A percentile compares a stretch with the other conserved stretches of the same genome.
Conservation (phyloP, 345 rosid species). For the Triadica sebifera region DNA sequence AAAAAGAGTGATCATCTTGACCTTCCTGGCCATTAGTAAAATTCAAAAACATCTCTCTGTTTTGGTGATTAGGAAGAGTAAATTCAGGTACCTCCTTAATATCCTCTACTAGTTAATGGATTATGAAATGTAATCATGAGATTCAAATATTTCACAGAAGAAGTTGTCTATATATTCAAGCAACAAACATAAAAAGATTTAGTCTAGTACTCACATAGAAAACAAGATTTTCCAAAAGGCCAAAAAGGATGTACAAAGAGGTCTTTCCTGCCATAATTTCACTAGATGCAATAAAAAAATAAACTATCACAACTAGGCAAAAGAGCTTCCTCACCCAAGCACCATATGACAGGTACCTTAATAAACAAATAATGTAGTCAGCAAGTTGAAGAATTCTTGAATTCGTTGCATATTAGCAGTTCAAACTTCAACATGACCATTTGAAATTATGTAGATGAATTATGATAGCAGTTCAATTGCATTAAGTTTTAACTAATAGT, state of each 20-base stretch:
- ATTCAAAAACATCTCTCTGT: slow-evolving; percentile 16
- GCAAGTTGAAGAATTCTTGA: slow-evolving; percentile 3
- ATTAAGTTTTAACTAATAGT: no score
- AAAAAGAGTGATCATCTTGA: neutral
- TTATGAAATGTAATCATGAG: neutral
- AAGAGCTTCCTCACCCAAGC: slow-evolving; percentile 93
- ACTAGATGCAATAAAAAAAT: slow-evolving; percentile 69
- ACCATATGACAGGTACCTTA: slow-evolving; percentile 87
- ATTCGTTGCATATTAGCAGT: neutral
- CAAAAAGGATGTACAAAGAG: neutral
- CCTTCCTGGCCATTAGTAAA: neutral
- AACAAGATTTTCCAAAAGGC: neutral
- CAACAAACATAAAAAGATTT: no score
- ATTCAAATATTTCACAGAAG: neutral
- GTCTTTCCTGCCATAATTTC: slow-evolving; percentile 57
- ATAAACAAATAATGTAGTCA: neutral
- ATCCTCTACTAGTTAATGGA: slow-evolving; percentile 61
- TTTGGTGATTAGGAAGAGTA: slow-evolving; percentile 18
- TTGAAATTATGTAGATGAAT: neutral
- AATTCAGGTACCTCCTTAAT: slow-evolving; percentile 74
- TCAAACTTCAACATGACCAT: neutral
- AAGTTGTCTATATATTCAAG: no score
- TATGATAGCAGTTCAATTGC: no score
- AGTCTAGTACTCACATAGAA: no score
- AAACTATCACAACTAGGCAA: slow-evolving; percentile 86